phyloP scores from a whole-genome alignment of 768 basidiomycete genomes.

The Boletus reticuloceps region DNA sequence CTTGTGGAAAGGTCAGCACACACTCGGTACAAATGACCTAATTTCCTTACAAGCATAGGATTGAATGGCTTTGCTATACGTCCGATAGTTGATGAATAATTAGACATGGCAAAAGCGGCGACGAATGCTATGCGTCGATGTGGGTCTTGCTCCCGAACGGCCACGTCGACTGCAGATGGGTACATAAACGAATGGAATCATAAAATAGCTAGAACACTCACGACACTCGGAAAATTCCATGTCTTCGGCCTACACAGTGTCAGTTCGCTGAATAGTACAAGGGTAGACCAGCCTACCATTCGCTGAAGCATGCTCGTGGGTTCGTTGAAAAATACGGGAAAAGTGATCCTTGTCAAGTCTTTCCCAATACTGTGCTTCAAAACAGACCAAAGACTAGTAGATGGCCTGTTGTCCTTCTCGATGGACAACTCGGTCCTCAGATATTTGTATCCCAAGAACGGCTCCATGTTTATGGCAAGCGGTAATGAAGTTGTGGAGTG shows the following conservation, averaged over 20 bases:
- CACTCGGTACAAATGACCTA: background rate
- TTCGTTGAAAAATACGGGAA: slow-evolving; percentile 92
- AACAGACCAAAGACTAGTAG: slow-evolving; percentile 91
- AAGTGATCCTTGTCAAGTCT: slow-evolving; percentile 93
- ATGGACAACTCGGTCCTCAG: slow-evolving; percentile 62
- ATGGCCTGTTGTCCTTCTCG: slow-evolving; percentile 73
- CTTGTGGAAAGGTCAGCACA: slow-evolving; percentile 32
- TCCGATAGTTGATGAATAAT: slow-evolving; percentile 95
- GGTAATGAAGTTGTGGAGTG: slow-evolving; percentile 35
- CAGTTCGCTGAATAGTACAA: background rate
- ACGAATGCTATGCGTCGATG: slow-evolving; percentile 86
- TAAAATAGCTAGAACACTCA: slow-evolving; percentile 36
- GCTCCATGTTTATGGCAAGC: slow-evolving; percentile 35
- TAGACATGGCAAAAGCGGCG: slow-evolving; percentile 96
- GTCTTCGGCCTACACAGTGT: slow-evolving; percentile 67
- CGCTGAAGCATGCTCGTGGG: slow-evolving; percentile 96
- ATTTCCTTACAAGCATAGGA: slow-evolving; percentile 75
- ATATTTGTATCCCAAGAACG: slow-evolving; percentile 68
- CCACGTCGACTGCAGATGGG: slow-evolving; percentile 68
- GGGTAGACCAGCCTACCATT: slow-evolving; percentile 53
- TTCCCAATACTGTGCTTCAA: slow-evolving; percentile 95
- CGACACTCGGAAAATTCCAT: slow-evolving; percentile 96
- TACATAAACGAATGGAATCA: slow-evolving; percentile 2
- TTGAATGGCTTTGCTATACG: slow-evolving; percentile 98
- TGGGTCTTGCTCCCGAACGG: slow-evolving; percentile 71